Evolutionary conservation across 23 red algal species (phyloP).

Genomic region (Gracilaria domingensis): DNA sequence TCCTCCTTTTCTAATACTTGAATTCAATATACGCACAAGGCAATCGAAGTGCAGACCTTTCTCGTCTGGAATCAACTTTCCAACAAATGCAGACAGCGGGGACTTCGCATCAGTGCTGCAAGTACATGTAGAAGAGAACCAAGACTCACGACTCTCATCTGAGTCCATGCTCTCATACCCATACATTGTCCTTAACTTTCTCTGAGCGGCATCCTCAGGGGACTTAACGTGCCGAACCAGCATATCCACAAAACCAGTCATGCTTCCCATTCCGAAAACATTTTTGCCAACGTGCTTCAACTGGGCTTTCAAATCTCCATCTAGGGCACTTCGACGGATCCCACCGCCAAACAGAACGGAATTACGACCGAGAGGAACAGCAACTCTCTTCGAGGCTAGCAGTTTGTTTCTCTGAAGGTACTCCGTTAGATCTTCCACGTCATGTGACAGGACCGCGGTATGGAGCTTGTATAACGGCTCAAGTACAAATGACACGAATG

Average conservation of each 20-base stretch:
- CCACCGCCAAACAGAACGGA: background rate
- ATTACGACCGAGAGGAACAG: background rate
- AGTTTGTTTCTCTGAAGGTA: slow-evolving; percentile 58
- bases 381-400: background rate
- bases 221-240: slow-evolving; percentile 55
- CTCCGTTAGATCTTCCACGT: slow-evolving; percentile 74
- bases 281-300: slow-evolving; percentile 40
- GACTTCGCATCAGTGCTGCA: slow-evolving; percentile 40
- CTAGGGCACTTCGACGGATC: slow-evolving; percentile 15
- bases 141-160: background rate
- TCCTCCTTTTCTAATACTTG: slow-evolving; percentile 42
- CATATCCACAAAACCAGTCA: slow-evolving; percentile 79
- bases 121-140: slow-evolving; percentile 15
- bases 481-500: slow-evolving; percentile 91
- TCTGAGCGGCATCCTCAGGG: slow-evolving; percentile 33
- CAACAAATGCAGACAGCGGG: slow-evolving; percentile 68
- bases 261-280: slow-evolving; percentile 61
- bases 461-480: slow-evolving; percentile 97
- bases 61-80: slow-evolving; percentile 76
- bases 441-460: slow-evolving; percentile 73
- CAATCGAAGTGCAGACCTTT: slow-evolving; percentile 73
- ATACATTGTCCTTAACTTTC: slow-evolving; percentile 53
- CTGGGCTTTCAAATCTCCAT: slow-evolving; percentile 54
- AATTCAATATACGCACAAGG: slow-evolving; percentile 82
- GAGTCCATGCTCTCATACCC: slow-evolving; percentile 2